Evolutionary conservation across 2,329 filamentous ascomycete species (phyloP).

Genomic region (Trichoderma koningii): DNA sequence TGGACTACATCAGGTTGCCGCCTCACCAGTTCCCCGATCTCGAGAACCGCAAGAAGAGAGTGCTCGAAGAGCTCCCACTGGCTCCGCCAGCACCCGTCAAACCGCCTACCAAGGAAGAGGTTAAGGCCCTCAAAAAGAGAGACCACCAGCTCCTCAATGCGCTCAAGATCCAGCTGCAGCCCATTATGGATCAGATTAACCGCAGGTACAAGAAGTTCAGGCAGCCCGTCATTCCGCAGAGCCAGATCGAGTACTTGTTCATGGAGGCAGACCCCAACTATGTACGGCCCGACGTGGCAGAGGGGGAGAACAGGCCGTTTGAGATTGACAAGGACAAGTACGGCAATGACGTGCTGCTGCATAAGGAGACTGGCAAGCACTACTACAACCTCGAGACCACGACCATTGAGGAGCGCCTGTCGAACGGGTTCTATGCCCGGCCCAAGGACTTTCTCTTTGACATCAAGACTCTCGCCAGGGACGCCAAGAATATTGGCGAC

Average conservation of each 20-base stretch:
- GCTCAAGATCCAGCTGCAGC: conserved; percentile 85
- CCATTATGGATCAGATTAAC: conserved; percentile 97
- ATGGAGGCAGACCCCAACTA: conserved; percentile 77
- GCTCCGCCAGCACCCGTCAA: conserved; percentile 72
- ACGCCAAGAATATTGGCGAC: conserved; percentile 81
- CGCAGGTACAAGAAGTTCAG: conserved; percentile 86
- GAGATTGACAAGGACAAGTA: conserved; percentile 79
- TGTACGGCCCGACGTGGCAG: conserved; percentile 59
- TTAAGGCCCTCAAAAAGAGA: conserved; percentile 75
- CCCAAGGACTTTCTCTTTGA: conserved; percentile 88
- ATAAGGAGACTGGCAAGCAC: conserved; percentile 77
- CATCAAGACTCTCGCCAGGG: conserved; percentile 80
- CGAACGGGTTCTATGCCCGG: conserved; percentile 93
- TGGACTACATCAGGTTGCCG: conserved; percentile 74
- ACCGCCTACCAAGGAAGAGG: conserved; percentile 72
- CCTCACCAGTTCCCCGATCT: conserved; percentile 88
- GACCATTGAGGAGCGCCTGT: conserved; percentile 92
- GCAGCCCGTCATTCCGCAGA: conserved; percentile 72
- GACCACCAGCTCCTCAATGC: conserved; percentile 84
- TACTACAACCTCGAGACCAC: conserved; percentile 94
- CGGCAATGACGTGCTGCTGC: conserved; percentile 73
- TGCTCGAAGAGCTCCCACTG: conserved; percentile 73
- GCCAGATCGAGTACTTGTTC: conserved; percentile 76
- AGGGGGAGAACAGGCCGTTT: conserved; percentile 67
- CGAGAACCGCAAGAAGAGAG: conserved; percentile 80